Base-by-base conservation (phyloP, 1,284 basidiomycete species). In the Ustilago curta region DNA sequence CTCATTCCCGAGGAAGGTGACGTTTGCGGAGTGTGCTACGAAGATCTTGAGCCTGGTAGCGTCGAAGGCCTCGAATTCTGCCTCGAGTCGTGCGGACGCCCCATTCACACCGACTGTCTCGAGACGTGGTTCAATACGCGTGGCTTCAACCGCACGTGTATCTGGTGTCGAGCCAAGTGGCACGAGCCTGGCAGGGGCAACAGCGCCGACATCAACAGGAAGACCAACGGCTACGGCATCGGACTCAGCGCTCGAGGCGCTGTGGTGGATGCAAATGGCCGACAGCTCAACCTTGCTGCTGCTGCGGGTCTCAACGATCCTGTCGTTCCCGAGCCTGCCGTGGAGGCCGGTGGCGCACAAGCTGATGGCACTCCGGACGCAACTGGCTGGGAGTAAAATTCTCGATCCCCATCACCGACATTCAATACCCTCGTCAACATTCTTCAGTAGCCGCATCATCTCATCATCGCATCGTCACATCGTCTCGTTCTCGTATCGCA, bases 11-110 rank as follows among this genome's bases (percentile, higher is more conserved):
- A 31, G 3, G 68, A 70, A 48, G 72, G 68, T 45, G 72, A 75
- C 29, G 59, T 68, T 12, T 75, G 72, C 53, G 68, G 68, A 51
- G 68, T 75, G 8, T 75, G 72, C 48, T 75, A 70, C 59, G 72
- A 75, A 39, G 72, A 70, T 27, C 60, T 75, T 4, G 68, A 70
- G 9, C 43, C 63, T 8, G 72, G 63, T 16, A 61, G 59, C 63
- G 27, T 47, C 21, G 68, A 70, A 29, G 68, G 64, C 2, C 64
- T 75, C 47, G 68, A 61, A 11, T 75, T 75, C 50, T 75, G 72
- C 21, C 64, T 68, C 29, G 27, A 54, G 27, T 70, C 68, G n/a
- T 75, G 72, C 42, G 72, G 72, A 16, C 63, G 72, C 29, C 72
- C 72, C 8, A 63, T 70, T 27, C 72, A 75, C 19, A 61, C 59